Evolutionary conservation across 2,329 filamentous ascomycete species (phyloP), one percentile per base, ranked within the genome.

Genomic region (Lachnellula subtilissima): DNA sequence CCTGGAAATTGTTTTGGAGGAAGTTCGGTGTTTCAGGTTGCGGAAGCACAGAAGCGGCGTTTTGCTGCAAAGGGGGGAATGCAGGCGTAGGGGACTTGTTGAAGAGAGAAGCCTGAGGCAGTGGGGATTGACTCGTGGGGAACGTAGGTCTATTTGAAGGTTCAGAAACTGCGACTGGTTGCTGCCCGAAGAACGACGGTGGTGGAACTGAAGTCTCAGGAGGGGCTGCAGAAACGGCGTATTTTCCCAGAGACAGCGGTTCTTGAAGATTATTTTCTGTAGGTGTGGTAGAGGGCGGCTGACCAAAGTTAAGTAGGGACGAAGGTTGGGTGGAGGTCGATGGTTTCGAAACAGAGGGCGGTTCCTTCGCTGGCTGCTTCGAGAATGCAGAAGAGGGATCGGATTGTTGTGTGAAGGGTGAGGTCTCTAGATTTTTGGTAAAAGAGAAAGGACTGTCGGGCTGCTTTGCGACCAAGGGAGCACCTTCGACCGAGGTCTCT

Each of bases 131-230:
- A 22, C 11, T 48, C 3, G 19, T 39, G 17, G 37, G 23, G 8
- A 40, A 22, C 19, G 36, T 35, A 15, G 35, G 37, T 28, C n/a
- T 40, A 35, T 8, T 35, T 37, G 40, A 46, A n/a, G 52, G 35
- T 36, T 36, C 45, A 9, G 42, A n/a, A 9, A 28, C 32, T 15
- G 37, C 6, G 17, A 39, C 25, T 50, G 54, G 15, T 23, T 48
- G 19, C 19, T 39, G 14, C 25, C 39, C 50, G 14, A 50, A 23
- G 40, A 48, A 53, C 17, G 40, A 50, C 12, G 39, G 50, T 15
- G 49, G 50, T 19, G 49, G 19, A 14, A 53, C 52, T 45, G 53
- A 37, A 42, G 46, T 54, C 48, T 54, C 28, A 28, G 28, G 17
- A n/a, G 48, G 12, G 14, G 9, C 22, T 17, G n/a, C 7, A 49